Evolutionary conservation across 805 yeast genomes (phyloP), one percentile per base, ranked within the genome.

Genomic region (Schwanniomyces yamadae): DNA sequence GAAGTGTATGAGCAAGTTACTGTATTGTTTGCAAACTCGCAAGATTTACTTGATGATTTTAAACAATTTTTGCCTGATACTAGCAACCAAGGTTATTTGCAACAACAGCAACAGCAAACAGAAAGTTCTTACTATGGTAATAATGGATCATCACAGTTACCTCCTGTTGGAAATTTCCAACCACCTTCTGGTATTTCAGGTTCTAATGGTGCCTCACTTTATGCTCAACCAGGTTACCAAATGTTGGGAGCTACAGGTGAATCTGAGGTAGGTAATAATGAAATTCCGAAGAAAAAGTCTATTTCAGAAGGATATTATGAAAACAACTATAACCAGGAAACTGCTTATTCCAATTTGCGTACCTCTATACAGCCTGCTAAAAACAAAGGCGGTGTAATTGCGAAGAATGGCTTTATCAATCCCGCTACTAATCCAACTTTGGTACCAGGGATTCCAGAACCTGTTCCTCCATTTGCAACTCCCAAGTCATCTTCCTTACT

Each of bases 1-100:
- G 98, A 93, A 54, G 99, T 93, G 9, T 93, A 93, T 54, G 84
- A 87, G 37, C 97, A 93, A 57, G 96, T 93, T 2, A 84, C 96
- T 1, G 73, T 80, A 5, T 69, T 93, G 35, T 93, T 93, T 65
- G 82, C 86, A 41, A 86, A 87, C 50, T 95, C 96, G 9, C 98
- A 98, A 0, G 99, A 93, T 54, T 71, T 93, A 40, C 67, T 93
- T 44, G 95, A 89, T 48, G 99, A 95, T 56, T 93, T 93, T 64
- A 89, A 90, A 59, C 90, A 89, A 59, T 93, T 93, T 58, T 73
- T 93, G 59, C 99, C 99, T 2, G 98, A 91, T 52, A 76, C 83
- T 4, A 62, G 72, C n/a, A 71, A 66, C 44, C 61, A 64, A 50
- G 63, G 41, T 5, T 46, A 44, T 28, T 40, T 43, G 30, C 42